Percentiles rank a stretch among this genome's conserved stretches.
phyloP scores from a whole-genome alignment of 1,139 yeast species.

The Spencermartinsiella ligniputridi region DNA sequence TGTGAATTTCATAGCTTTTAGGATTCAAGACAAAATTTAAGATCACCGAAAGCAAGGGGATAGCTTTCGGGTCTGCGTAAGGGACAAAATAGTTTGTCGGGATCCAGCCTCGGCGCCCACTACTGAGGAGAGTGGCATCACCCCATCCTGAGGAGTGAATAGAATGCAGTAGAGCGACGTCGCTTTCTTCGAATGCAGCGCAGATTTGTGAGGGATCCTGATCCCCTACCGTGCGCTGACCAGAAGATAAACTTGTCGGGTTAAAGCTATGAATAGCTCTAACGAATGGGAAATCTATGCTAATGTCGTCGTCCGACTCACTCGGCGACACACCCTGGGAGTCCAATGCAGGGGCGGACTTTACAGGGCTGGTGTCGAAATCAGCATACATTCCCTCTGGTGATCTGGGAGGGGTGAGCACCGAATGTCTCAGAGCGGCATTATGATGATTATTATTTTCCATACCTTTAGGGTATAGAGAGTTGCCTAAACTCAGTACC shows the following conservation, averaged over 20 bases:
- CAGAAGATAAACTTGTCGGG: constrained; percentile 47
- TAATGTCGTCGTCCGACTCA: constrained; percentile 1
- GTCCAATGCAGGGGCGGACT: background rate
- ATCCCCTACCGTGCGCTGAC: constrained; percentile 40
- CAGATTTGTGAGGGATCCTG: constrained; percentile 70
- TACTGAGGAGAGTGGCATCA: constrained; percentile 74
- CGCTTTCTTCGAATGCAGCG: constrained; percentile 73
- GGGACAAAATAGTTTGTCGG: constrained; percentile 81
- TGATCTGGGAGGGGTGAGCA: background rate
- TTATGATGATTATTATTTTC: background rate
- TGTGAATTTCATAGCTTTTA: constrained; percentile 24
- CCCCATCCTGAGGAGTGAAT: constrained; percentile 98
- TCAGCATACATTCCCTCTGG: background rate
- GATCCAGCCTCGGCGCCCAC: constrained; percentile 88
- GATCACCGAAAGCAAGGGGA: constrained; percentile 61
- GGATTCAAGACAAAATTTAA: constrained; percentile 75
- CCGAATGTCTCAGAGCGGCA: background rate
- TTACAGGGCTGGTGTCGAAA: background rate
- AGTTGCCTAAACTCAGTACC: background rate
- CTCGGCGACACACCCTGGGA: background rate
- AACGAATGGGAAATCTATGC: constrained; percentile 33
- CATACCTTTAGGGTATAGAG: background rate
- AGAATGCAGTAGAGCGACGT: constrained; percentile 80
- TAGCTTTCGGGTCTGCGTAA: constrained; percentile 48
- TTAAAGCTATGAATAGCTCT: constrained; percentile 80